These are phyloP conservation scores for Rosa multiflora DNA, from an alignment of 306 rosid genomes.

Conservation along the genomic window DNA sequence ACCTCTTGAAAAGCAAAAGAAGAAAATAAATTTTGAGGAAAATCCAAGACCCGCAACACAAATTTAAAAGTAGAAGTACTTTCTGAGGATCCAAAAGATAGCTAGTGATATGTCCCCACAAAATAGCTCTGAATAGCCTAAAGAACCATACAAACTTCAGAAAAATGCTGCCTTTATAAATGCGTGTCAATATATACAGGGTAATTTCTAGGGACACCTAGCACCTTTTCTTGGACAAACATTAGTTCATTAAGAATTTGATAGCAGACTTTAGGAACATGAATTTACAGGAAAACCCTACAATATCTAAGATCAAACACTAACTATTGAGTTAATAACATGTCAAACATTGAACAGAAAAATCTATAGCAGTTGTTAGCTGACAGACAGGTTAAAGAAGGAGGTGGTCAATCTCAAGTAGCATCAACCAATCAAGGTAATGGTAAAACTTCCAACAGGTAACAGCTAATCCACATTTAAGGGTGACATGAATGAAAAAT, in stretches of 20 bases:
- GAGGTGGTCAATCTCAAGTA: background rate
- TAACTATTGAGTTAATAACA: background rate
- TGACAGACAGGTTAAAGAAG: background rate
- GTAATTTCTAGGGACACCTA: background rate
- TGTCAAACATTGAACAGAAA: background rate
- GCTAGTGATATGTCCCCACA: slow-evolving; percentile 37
- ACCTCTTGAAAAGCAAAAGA: slow-evolving; percentile 16
- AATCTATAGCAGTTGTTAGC: background rate
- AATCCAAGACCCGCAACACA: slow-evolving; percentile 22
- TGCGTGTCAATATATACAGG: background rate
- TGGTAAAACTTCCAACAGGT: background rate
- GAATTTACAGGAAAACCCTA: background rate
- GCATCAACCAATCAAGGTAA: background rate
- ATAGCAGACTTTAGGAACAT: slow-evolving; percentile 6
- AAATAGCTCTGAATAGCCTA: slow-evolving; percentile 18
- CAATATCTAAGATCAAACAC: background rate
- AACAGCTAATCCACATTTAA: background rate
- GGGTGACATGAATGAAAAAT: background rate
- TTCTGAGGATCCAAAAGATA: slow-evolving; percentile 38
- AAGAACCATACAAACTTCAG: background rate
- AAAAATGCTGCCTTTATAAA: background rate
- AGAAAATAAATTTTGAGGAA: slow-evolving; percentile 16
- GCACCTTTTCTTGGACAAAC: background rate
- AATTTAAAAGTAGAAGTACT: slow-evolving; percentile 45
- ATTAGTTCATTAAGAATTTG: background rate